These are phyloP conservation scores for Areca catechu DNA, from an alignment of 176 grass and related monocot species.

Conservation along the genomic window DNA sequence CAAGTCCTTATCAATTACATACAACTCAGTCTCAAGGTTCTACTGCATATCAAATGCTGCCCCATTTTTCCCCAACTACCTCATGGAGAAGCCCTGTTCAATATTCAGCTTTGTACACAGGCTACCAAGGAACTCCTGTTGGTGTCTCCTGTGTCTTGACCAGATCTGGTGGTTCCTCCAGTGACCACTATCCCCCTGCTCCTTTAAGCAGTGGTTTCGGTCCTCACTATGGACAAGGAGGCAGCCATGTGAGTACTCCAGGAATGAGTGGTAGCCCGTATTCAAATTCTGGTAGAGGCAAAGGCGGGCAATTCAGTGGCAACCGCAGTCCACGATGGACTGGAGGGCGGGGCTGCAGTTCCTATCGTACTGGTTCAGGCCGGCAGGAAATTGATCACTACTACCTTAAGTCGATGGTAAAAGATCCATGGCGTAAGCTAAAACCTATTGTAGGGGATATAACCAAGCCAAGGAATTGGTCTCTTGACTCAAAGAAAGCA, in stretches of 20 bases:
- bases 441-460: constrained; percentile 23
- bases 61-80: too few relatives aligned
- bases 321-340: neutral
- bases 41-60: too few relatives aligned
- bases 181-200: neutral
- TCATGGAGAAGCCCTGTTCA: too few relatives aligned
- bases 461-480: constrained; percentile 11
- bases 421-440: constrained; percentile 23
- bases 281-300: constrained; percentile 8
- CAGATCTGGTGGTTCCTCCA: neutral
- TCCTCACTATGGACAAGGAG: constrained; percentile 1
- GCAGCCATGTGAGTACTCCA: neutral
- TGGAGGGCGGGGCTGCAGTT: constrained; percentile 11
- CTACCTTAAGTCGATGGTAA: constrained; percentile 24
- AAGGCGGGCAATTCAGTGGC: neutral
- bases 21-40: too few relatives aligned
- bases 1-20: too few relatives aligned
- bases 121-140: neutral
- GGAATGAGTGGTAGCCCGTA: constrained; percentile 4
- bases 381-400: neutral
- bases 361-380: neutral
- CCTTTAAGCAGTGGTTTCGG: neutral
- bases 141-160: neutral
- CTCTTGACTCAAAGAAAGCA: constrained; percentile 14
- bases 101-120: too few relatives aligned